phyloP scores from a whole-genome alignment of 306 rosid genomes.

The Morella rubra region DNA sequence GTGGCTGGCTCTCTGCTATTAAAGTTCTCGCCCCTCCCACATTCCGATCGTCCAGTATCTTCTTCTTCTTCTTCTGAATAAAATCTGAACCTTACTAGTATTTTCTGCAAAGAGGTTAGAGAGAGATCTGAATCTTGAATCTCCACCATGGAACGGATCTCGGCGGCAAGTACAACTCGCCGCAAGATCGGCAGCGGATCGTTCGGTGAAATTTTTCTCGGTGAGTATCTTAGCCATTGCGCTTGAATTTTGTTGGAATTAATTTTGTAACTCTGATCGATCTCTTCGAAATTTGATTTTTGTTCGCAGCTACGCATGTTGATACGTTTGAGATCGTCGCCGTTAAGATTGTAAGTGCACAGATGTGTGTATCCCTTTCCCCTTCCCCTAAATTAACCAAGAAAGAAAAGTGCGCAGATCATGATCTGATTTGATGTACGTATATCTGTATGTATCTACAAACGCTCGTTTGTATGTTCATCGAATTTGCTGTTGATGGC shows the following conservation, averaged over 20 bases:
- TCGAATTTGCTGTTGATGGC: slow-evolving; percentile 4
- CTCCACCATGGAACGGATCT: slow-evolving; percentile 74
- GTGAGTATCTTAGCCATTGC: slow-evolving; percentile 32
- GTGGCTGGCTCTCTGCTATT: slow-evolving; percentile 24
- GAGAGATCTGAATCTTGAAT: slow-evolving; percentile 36
- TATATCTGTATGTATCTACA: background rate
- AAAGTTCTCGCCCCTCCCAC: background rate
- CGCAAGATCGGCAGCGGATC: slow-evolving; percentile 99
- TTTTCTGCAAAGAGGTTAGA: slow-evolving; percentile 23
- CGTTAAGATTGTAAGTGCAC: slow-evolving; percentile 74
- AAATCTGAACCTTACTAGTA: slow-evolving; percentile 12
- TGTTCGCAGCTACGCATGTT: slow-evolving; percentile 72
- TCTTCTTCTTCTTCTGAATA: slow-evolving; percentile 9
- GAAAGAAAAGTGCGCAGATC: background rate
- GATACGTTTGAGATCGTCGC: slow-evolving; percentile 95
- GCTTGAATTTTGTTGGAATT: background rate
- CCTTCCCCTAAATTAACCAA: too few relatives aligned
- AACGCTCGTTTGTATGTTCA: slow-evolving; percentile 11
- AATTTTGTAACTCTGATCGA: slow-evolving; percentile 21
- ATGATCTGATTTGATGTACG: background rate
- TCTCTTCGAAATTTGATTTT: slow-evolving; percentile 19
- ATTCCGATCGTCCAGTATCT: background rate
- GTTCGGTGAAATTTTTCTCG: slow-evolving; percentile 93
- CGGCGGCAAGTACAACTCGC: slow-evolving; percentile 80
- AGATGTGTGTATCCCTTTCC: background rate